Base-by-base conservation (phyloP, 345 rosid species). In the Corchorus olitorius region DNA sequence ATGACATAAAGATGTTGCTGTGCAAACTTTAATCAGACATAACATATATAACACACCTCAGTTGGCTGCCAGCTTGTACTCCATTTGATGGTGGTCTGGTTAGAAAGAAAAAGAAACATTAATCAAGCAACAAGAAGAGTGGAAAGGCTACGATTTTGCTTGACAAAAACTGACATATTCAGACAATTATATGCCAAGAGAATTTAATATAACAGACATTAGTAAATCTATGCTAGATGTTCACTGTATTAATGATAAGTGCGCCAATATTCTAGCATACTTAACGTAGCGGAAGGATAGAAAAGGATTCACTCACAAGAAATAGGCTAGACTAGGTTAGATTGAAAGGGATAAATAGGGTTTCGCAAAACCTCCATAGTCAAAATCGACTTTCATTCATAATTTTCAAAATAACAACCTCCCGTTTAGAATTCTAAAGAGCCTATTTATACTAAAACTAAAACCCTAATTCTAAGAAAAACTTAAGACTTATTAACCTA, bases 41-140 rank as follows among this genome's bases (percentile, higher is more conserved):
- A 13, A 69, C 15, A 45, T 37, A 52, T 62, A 46, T 33, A 83
- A 83, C 86, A 69, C 66, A 95, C 99, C 99, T 92, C 68, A 95
- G 84, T 80, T 93, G 99, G 86, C 73, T 93, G 73, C 90, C 92
- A 73, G 75, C 79, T 87, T 88, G 89, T 78, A 81, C 85, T 82
- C 92, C 94, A 78, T 76, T 82, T 5, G 82, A 59, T 4, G 84
- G 87, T 79, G 83, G 81, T 77, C 98, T 91, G 87, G 71, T 70
- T 15, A 55, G 37, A 74, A 5, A 58, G 9, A 35, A 70, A 73
- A 50, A 52, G 50, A 70, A 17, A 77, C 61, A 61, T 27, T 70
- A 81, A 62, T 82, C 64, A 86, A 73, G 72, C 19, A 70, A 34
- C 71, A 76, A 65, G 13, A 65, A 60, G 8, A 43, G 9, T 50